These are phyloP conservation scores for Acacia pycnantha DNA, from an alignment of 331 rosid genomes.

Conservation along the genomic window DNA sequence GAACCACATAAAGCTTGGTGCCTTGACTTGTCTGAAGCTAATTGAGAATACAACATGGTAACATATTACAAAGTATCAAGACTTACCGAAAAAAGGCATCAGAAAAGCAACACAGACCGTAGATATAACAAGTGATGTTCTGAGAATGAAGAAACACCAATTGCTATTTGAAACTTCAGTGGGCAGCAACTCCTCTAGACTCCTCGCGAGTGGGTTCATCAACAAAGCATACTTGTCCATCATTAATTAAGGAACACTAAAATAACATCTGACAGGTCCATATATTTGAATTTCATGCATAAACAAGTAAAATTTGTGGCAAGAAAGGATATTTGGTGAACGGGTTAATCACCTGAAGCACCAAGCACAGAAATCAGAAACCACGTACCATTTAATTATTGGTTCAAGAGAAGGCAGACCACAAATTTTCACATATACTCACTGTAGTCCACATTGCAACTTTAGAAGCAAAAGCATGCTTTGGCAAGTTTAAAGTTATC, in stretches of 20 bases:
- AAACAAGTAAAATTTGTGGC: neutral
- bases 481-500: constrained; percentile 77
- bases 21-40: neutral
- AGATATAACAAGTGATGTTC: constrained; percentile 64
- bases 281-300: constrained; percentile 9
- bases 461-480: constrained; percentile 49
- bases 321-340: constrained; percentile 76
- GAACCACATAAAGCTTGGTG: neutral
- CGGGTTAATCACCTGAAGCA: constrained; percentile 71
- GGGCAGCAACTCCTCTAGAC: constrained; percentile 78
- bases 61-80: neutral
- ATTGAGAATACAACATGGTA: neutral
- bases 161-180: constrained; percentile 41
- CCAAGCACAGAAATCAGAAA: constrained; percentile 31
- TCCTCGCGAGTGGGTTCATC: constrained; percentile 83
- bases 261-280: neutral
- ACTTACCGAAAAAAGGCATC: constrained; percentile 83
- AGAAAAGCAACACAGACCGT: constrained; percentile 66
- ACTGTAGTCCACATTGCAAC: constrained; percentile 78
- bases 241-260: constrained; percentile 41
- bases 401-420: neutral
- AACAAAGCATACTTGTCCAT: constrained; percentile 62
- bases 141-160: constrained; percentile 63
- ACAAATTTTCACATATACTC: constrained; percentile 30
- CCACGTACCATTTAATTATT: neutral